Conservation (phyloP, 768 basidiomycete species). For the Rhodosporidiobolus odoratus region DNA sequence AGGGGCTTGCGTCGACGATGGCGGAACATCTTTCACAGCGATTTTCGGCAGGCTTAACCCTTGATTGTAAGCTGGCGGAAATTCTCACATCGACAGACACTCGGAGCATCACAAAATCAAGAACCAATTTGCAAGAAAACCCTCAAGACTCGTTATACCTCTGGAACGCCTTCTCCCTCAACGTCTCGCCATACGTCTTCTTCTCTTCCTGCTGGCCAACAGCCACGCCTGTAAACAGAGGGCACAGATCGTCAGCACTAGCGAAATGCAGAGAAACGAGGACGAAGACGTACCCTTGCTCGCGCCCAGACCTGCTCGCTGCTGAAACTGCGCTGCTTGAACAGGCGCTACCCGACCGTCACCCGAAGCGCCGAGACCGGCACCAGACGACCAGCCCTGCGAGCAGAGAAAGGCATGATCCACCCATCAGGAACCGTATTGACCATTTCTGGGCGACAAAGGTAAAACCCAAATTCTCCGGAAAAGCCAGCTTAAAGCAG, state of each 20-base stretch:
- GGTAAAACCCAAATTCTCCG: not conserved
- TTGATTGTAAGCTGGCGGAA: too few relatives aligned
- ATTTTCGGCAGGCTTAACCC: too few relatives aligned
- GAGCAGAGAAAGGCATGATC: too few relatives aligned
- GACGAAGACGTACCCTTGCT: constrained; percentile 28
- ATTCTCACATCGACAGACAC: too few relatives aligned
- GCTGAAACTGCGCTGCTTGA: constrained; percentile 68
- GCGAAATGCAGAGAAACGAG: not conserved
- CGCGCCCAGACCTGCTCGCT: constrained; percentile 76
- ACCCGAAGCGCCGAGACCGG: constrained; percentile 73
- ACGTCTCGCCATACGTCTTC: constrained; percentile 13
- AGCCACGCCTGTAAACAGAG: constrained; percentile 9
- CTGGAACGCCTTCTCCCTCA: constrained; percentile 20
- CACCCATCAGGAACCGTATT: too few relatives aligned
- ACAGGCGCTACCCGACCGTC: constrained; percentile 85
- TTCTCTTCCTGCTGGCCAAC: constrained; percentile 22
- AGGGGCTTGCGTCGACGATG: too few relatives aligned
- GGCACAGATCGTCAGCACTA: not conserved
- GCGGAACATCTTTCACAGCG: too few relatives aligned
- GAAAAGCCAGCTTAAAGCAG: not conserved
- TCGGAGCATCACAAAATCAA: too few relatives aligned
- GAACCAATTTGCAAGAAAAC: not conserved
- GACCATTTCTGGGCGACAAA: too few relatives aligned
- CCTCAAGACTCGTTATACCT: constrained; percentile 11
- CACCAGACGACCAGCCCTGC: constrained; percentile 86